Evolutionary conservation across 192 early-diverging fungal species (phyloP), one percentile per base, ranked within the genome.

Genomic region (Mortierella hygrophila): DNA sequence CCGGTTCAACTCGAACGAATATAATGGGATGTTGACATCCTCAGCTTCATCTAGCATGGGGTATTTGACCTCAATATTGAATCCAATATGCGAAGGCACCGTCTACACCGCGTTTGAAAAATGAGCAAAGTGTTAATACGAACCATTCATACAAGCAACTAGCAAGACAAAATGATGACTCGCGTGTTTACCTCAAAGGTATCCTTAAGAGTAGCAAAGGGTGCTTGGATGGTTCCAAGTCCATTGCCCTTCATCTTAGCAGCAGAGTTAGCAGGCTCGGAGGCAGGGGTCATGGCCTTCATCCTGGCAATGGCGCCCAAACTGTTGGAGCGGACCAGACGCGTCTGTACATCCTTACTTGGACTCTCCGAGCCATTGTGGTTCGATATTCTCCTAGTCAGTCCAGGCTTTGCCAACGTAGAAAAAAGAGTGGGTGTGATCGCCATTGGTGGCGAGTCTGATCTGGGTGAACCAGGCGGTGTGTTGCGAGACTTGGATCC

Each of bases 61-160:
- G 76, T 98, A 99, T 89, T 99, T 99, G 88, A 99, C 93, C 84
- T 99, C 98, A 73, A 99, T 95, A 79, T 98, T 98, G 82, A 98
- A 99, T 8, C 97, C 97, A 42, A 95, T 92, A 13, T 88, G 81
- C 7, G 88, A 82, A 0, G 97, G 97, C 29, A 98, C 93, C 37
- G 85, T 90, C 91, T 95, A 85, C 49, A 23, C 57, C 18, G 23
- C 23, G 37, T 20, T 23, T 35, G 32, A 42, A 47, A 75, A 16
- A 65, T 23, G 74, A 32, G 0, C 68, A 52, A 46, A 21, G 46
- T 2, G 65, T 54, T 37, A 32, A 7, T 55, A 44, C 55, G 21
- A 20, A 20, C 0, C 23, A 26, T 32, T 40, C 47, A 38, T 16
- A 52, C 29, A 32, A 3, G 23, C 11, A 65, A 13, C 11, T 16